Evolutionary conservation across 495 filamentous ascomycete species (phyloP), one percentile per base, ranked within the genome.

Genomic region (Rhypophila decipiens): DNA sequence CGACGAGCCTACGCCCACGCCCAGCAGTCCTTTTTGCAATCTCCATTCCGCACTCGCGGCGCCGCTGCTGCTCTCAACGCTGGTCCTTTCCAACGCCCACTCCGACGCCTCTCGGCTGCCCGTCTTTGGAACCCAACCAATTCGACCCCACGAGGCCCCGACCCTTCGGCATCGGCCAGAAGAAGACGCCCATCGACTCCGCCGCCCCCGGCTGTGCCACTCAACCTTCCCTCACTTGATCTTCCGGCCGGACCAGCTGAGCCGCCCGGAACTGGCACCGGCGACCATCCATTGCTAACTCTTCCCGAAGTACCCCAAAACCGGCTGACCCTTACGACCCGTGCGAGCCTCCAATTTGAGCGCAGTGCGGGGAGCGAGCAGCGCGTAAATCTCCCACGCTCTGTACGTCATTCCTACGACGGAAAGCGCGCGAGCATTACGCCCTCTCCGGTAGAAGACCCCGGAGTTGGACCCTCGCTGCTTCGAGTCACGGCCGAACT

Each of bases 241-340:
- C 44, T 63, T 18, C 61, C 63, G 34, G 55, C 55, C 23, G 51
- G 56, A 27, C 47, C 64, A 11, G 48, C 51, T 31, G 54, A 71
- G 42, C 53, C 61, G 23, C 58, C 52, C 43, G 64, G 57, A 23
- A 60, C 59, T 51, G 63, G 63, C 12, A 68, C 80, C 65, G 81
- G 80, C 69, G 81, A 81, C 38, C 81, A 79, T 55, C 85, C 85
- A 13, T 78, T 89, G 15, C 73, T 89, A 42, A 79, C 80, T 11
- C 74, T 86, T 24, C 78, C 83, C 39, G 83, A 88, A 52, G 78
- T 79, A 52, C 80, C 77, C 37, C 77, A 77, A 56, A 78, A 66
- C 50, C 72, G 82, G 35, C 70, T 70, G 46, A 69, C 70, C 10
- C 74, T 75, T 40, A 74, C 77, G 24, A 76, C 66, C 38, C 61